phyloP scores from a whole-genome alignment of 2,329 filamentous ascomycete genomes.

The Corniculantispora saksenae region DNA sequence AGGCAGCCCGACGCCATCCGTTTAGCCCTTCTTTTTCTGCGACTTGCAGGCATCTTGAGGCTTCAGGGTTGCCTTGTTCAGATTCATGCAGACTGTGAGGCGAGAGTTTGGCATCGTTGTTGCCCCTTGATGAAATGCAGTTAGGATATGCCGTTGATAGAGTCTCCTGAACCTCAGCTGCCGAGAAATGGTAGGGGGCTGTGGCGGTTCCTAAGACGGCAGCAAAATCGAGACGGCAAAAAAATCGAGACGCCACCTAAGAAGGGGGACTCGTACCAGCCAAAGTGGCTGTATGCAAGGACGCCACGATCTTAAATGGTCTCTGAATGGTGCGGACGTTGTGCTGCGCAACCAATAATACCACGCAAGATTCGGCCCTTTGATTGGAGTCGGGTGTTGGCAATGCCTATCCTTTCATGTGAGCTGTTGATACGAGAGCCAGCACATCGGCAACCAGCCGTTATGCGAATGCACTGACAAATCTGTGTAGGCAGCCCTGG shows the following conservation, averaged over 20 bases:
- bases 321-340: not conserved
- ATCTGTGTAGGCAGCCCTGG: not conserved
- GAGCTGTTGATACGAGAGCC: not conserved
- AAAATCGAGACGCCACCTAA: conserved; percentile 6
- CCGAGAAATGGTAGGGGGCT: not conserved
- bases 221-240: not conserved
- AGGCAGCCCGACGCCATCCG: conserved; percentile 6
- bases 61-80: not conserved
- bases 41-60: not conserved
- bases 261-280: conserved; percentile 6
- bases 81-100: not conserved
- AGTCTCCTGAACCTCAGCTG: no score
- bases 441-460: not conserved
- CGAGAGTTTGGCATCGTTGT: not conserved
- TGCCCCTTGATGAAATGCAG: not conserved
- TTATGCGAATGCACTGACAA: no score
- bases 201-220: not conserved
- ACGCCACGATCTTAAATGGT: conserved; percentile 16
- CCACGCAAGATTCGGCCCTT: conserved; percentile 9
- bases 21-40: not conserved
- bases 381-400: not conserved
- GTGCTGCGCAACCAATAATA: not conserved
- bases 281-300: conserved; percentile 2
- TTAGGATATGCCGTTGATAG: no score
- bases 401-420: not conserved